Percentiles rank a stretch among this genome's conserved stretches.
phyloP scores from a whole-genome alignment of 2,329 filamentous ascomycete genomes.

The Ophiostoma perfectum region DNA sequence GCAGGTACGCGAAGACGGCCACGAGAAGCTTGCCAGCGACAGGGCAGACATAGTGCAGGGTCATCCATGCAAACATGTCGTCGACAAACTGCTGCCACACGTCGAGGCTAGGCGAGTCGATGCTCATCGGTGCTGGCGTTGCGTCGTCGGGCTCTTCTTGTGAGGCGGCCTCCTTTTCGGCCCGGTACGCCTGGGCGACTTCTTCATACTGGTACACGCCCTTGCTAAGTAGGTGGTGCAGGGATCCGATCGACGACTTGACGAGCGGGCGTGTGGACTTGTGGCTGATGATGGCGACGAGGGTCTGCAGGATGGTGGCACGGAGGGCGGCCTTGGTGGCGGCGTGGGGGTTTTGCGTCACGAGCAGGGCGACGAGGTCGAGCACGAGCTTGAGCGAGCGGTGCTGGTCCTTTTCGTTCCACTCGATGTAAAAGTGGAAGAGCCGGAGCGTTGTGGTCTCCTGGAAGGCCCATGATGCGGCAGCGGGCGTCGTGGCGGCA shows the following conservation, averaged over 20 bases:
- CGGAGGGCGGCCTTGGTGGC: constrained; percentile 39
- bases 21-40: constrained; percentile 58
- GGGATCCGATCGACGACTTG: constrained; percentile 63
- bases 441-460: constrained; percentile 44
- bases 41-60: constrained; percentile 52
- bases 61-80: constrained; percentile 46
- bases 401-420: constrained; percentile 61
- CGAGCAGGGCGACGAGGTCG: constrained; percentile 50
- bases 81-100: constrained; percentile 33
- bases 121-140: neutral
- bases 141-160: too few relatives aligned
- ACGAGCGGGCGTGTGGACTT: constrained; percentile 58
- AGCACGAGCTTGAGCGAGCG: constrained; percentile 59
- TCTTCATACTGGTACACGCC: constrained; percentile 47
- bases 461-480: constrained; percentile 50
- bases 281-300: constrained; percentile 55
- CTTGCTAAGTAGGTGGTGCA: constrained; percentile 62
- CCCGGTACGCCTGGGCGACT: constrained; percentile 41
- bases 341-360: constrained; percentile 45
- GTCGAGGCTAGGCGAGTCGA: constrained; percentile 25
- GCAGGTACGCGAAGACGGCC: constrained; percentile 48
- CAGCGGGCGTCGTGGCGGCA: constrained; percentile 31
- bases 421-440: constrained; percentile 60
- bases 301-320: constrained; percentile 43
- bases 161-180: constrained; percentile 21